Conservation (phyloP, 805 yeast species). For the Candida taoyuanica region DNA sequence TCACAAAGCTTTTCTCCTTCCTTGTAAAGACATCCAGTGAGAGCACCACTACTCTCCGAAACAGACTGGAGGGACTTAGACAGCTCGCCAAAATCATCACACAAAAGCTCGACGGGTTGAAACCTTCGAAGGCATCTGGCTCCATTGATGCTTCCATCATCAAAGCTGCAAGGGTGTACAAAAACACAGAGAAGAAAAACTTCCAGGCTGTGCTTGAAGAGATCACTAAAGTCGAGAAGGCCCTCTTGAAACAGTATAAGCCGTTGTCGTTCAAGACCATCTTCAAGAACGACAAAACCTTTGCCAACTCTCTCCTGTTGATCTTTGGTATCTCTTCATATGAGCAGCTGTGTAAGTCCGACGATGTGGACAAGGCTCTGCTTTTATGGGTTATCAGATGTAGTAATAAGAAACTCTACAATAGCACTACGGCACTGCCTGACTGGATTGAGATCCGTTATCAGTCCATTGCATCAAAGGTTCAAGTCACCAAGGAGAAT, state of each 20-base stretch:
- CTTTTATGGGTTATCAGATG: slow-evolving; percentile 61
- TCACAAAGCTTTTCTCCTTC: slow-evolving; percentile 51
- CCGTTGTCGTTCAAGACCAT: slow-evolving; percentile 51
- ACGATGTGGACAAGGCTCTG: slow-evolving; percentile 53
- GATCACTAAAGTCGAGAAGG: slow-evolving; percentile 43
- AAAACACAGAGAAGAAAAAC: slow-evolving; percentile 44
- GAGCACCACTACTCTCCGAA: slow-evolving; percentile 41
- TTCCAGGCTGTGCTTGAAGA: slow-evolving; percentile 42
- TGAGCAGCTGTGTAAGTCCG: slow-evolving; percentile 43
- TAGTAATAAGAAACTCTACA: slow-evolving; percentile 38
- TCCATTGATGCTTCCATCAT: slow-evolving; percentile 23
- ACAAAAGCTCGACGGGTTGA: slow-evolving; percentile 41
- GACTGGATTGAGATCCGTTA: slow-evolving; percentile 44
- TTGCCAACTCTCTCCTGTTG: slow-evolving; percentile 49
- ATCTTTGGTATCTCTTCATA: slow-evolving; percentile 53
- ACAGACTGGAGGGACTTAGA: slow-evolving; percentile 56
- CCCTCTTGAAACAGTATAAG: slow-evolving; percentile 39
- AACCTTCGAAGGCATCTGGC: slow-evolving; percentile 25
- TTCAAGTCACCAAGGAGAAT: slow-evolving; percentile 46
- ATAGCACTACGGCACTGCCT: slow-evolving; percentile 34
- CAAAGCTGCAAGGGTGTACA: slow-evolving; percentile 40
- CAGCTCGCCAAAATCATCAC: slow-evolving; percentile 48
- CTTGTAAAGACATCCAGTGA: slow-evolving; percentile 51
- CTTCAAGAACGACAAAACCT: slow-evolving; percentile 49
- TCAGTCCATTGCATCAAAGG: slow-evolving; percentile 32